Percentiles rank a stretch among this genome's conserved stretches.
Conservation (phyloP, 169 alveolate species). For the Eimeria tenella region DNA sequence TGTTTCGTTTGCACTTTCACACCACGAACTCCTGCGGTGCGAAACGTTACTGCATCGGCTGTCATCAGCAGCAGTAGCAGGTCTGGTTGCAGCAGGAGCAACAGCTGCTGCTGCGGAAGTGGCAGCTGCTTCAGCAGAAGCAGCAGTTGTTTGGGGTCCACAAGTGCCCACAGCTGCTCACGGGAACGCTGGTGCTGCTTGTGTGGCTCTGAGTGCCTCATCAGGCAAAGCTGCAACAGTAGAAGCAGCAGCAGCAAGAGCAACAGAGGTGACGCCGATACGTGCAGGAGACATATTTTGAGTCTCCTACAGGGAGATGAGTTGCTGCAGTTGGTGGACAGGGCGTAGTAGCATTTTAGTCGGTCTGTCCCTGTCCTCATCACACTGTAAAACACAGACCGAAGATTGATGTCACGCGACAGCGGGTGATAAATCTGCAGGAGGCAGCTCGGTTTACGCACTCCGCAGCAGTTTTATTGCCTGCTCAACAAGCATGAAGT, state of each 20-base stretch:
- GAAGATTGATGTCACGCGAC: too few species aligned
- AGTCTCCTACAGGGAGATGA: background rate
- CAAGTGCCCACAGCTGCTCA: background rate
- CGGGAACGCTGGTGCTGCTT: background rate
- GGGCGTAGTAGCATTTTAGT: background rate
- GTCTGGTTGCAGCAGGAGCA: constrained; percentile 7
- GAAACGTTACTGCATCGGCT: background rate
- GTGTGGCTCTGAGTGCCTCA: constrained; percentile 11
- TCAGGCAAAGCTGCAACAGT: constrained; percentile 27
- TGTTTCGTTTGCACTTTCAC: background rate
- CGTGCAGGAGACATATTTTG: constrained; percentile 30
- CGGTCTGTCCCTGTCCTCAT: too few species aligned
- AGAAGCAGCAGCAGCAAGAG: constrained; percentile 28
- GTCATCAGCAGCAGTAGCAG: background rate
- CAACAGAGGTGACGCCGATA: too few species aligned
- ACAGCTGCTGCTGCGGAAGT: constrained; percentile 16
- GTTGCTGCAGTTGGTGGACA: constrained; percentile 12
- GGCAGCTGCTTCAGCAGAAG: constrained; percentile 12
- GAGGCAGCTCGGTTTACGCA: background rate
- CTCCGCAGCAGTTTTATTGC: constrained; percentile 15
- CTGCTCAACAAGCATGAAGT: background rate
- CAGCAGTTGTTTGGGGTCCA: background rate
- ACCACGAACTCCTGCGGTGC: background rate
- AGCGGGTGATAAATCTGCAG: background rate
- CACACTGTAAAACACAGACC: too few species aligned